Percentiles rank a stretch among this genome's conserved stretches.
Conservation (phyloP, 441 rosid species). For the Manihot esculenta region DNA sequence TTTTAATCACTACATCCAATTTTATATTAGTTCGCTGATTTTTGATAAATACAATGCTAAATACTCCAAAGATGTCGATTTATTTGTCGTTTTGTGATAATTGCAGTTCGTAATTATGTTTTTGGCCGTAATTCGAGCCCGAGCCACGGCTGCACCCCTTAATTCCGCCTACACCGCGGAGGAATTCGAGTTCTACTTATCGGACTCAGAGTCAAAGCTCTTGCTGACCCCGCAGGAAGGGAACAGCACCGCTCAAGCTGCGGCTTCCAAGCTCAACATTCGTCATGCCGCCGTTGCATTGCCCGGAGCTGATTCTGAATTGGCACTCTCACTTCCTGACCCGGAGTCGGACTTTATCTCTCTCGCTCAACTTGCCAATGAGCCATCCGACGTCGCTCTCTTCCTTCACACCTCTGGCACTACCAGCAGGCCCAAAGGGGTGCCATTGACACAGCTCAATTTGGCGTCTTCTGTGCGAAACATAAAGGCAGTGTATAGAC, state of each 20-base stretch:
- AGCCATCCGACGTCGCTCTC: slow-evolving; percentile 62
- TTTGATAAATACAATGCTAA: not conserved
- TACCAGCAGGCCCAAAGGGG: slow-evolving; percentile 92
- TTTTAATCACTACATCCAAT: too few relatives aligned
- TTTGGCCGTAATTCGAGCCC: slow-evolving; percentile 69
- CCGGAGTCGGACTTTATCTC: slow-evolving; percentile 14
- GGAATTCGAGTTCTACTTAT: slow-evolving; percentile 85
- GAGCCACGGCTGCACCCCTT: slow-evolving; percentile 83
- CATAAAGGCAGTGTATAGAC: slow-evolving; percentile 65
- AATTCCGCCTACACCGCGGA: slow-evolving; percentile 81
- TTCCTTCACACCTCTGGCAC: slow-evolving; percentile 87
- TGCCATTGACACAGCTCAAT: slow-evolving; percentile 76
- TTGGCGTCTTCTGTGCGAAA: slow-evolving; percentile 62
- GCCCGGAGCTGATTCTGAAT: slow-evolving; percentile 31
- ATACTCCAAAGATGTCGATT: not conserved
- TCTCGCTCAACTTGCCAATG: slow-evolving; percentile 33
- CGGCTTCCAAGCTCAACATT: slow-evolving; percentile 72
- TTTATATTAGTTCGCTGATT: not conserved
- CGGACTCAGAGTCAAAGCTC: slow-evolving; percentile 82
- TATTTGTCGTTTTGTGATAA: not conserved
- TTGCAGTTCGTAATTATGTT: slow-evolving; percentile 71
- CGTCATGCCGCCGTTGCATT: slow-evolving; percentile 53
- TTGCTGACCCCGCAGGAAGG: slow-evolving; percentile 57
- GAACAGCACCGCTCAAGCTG: slow-evolving; percentile 55
- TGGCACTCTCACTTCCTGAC: slow-evolving; percentile 10